phyloP scores from a whole-genome alignment of 208 protist species.

The Trypanosoma caninum region DNA sequence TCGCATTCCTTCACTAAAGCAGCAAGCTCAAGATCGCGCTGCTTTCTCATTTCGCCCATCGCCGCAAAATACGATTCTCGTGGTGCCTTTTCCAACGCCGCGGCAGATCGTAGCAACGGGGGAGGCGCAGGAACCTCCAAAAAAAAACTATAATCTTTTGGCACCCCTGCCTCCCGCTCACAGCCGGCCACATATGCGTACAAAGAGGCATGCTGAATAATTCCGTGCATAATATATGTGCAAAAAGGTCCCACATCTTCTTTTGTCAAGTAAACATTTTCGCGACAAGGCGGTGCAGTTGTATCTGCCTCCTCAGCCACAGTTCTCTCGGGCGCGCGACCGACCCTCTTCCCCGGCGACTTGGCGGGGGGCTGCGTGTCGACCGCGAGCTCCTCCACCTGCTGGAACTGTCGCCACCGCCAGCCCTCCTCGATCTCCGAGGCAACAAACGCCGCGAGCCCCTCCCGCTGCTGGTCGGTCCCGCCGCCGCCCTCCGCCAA shows the following conservation, averaged over 20 bases:
- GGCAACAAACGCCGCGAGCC: constrained; percentile 36
- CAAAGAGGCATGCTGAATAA: constrained; percentile 57
- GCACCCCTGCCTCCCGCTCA: background rate
- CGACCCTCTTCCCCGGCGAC: constrained; percentile 24
- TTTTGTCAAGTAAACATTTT: constrained; percentile 67
- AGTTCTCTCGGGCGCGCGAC: constrained; percentile 26
- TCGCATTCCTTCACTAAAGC: constrained; percentile 33
- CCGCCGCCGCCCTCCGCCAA: constrained; percentile 16
- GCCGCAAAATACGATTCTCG: constrained; percentile 18
- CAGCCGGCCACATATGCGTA: constrained; percentile 38
- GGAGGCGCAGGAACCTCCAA: constrained; percentile 49
- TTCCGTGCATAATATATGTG: constrained; percentile 44
- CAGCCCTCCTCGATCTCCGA: constrained; percentile 55
- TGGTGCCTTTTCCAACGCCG: constrained; percentile 15
- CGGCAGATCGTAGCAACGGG: constrained; percentile 25
- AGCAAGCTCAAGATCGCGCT: constrained; percentile 45
- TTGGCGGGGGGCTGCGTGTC: constrained; percentile 2
- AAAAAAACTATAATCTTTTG: constrained; percentile 20
- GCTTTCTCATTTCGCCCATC: constrained; percentile 29
- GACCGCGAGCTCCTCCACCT: background rate
- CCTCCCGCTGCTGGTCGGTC: constrained; percentile 6
- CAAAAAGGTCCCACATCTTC: constrained; percentile 43
- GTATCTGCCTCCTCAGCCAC: constrained; percentile 50
- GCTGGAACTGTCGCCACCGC: constrained; percentile 44
- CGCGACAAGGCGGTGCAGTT: constrained; percentile 43